Percentiles rank a stretch among this genome's conserved stretches.
Conservation (phyloP, 192 early-diverging fungal species). For the Ramicandelaber brevisporus region DNA sequence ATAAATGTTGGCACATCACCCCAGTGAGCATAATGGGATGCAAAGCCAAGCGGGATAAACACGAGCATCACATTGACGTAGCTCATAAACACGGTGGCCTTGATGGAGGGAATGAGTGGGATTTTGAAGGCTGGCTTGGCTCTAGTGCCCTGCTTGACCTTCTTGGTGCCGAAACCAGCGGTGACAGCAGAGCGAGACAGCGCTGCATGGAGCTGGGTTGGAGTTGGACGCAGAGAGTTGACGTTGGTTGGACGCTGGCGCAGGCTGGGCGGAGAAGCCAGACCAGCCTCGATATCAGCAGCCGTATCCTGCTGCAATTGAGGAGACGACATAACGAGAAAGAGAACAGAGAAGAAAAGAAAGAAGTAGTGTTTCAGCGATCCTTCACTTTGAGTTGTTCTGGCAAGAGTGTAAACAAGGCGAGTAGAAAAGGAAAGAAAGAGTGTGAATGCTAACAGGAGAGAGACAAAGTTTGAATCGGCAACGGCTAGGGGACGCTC, state of each 20-base stretch:
- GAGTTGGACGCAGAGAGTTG: neutral
- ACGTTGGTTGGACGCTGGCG: neutral
- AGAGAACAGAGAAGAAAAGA: no score
- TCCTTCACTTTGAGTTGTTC: no score
- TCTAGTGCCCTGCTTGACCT: neutral
- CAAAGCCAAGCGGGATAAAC: slow-evolving; percentile 57
- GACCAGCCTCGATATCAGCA: no score
- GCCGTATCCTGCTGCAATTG: no score
- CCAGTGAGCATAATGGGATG: slow-evolving; percentile 32
- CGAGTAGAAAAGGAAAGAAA: no score
- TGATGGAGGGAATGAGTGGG: slow-evolving; percentile 19
- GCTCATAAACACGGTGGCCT: slow-evolving; percentile 20
- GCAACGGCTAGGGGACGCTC: no score
- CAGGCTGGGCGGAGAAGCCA: no score
- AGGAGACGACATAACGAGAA: no score
- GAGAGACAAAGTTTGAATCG: no score
- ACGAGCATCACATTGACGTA: slow-evolving; percentile 44
- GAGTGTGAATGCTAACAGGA: no score
- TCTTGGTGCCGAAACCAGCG: neutral
- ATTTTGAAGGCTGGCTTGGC: slow-evolving; percentile 9
- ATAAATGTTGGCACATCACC: slow-evolving; percentile 37
- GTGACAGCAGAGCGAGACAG: neutral
- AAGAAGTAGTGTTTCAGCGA: no score
- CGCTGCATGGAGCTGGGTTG: neutral
- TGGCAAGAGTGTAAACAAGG: no score